Evolutionary conservation across 176 grass and related monocot species (phyloP).

Genomic region (Oropetium thomaeum): DNA sequence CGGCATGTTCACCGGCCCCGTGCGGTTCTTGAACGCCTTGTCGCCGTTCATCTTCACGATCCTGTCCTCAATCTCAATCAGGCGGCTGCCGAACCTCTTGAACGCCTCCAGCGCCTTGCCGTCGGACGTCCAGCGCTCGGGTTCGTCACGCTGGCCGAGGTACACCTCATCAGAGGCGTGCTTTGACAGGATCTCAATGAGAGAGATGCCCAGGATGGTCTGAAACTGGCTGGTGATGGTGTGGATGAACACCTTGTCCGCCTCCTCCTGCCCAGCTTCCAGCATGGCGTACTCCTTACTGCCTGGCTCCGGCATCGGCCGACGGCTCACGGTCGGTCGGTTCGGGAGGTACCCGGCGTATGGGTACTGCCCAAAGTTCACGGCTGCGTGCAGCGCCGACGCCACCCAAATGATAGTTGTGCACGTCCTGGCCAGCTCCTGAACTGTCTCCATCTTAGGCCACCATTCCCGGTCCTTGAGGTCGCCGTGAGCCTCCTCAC

Average conservation of each 20-base stretch:
- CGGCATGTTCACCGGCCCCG: slow-evolving; percentile 57
- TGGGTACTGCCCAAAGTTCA: slow-evolving; percentile 82
- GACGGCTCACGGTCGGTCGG: slow-evolving; percentile 67
- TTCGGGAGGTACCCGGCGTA: slow-evolving; percentile 77
- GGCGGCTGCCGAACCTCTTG: slow-evolving; percentile 36
- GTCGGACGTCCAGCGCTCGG: slow-evolving; percentile 66
- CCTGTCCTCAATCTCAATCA: slow-evolving; percentile 49
- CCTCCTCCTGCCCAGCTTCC: slow-evolving; percentile 32
- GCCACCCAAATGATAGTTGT: slow-evolving; percentile 77
- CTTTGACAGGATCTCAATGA: slow-evolving; percentile 73
- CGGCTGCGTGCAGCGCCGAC: slow-evolving; percentile 72
- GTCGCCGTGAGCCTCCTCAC: slow-evolving; percentile 73
- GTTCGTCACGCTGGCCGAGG: slow-evolving; percentile 68
- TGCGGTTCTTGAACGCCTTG: slow-evolving; percentile 54
- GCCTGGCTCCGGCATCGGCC: slow-evolving; percentile 43
- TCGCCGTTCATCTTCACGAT: slow-evolving; percentile 47
- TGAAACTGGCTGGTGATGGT: slow-evolving; percentile 77
- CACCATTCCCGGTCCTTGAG: slow-evolving; percentile 65
- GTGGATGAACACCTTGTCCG: slow-evolving; percentile 56
- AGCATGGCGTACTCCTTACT: slow-evolving; percentile 34
- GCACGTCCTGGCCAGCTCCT: slow-evolving; percentile 61
- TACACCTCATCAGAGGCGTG: slow-evolving; percentile 82
- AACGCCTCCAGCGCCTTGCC: slow-evolving; percentile 53
- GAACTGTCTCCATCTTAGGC: slow-evolving; percentile 59
- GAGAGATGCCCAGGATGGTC: slow-evolving; percentile 59